phyloP scores from a whole-genome alignment of 2,329 filamentous ascomycete genomes.

The Shiraia sp. region DNA sequence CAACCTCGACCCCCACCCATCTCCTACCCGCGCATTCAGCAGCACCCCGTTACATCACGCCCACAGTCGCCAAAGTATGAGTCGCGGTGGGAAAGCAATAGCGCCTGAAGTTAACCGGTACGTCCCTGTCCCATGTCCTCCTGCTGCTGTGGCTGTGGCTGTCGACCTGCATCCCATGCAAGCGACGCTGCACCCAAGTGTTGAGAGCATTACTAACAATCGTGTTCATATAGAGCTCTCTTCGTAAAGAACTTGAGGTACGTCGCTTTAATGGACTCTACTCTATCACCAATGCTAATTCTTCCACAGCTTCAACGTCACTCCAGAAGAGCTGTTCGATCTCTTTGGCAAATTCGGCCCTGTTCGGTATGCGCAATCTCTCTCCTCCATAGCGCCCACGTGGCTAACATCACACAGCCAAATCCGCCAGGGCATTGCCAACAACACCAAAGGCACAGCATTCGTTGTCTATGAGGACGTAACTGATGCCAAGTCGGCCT shows the following conservation, averaged over 20 bases:
- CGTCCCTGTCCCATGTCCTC: constrained; percentile 50
- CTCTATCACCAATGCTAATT: constrained; percentile 15
- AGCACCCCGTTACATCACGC: constrained; percentile 23
- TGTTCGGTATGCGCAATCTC: constrained; percentile 71
- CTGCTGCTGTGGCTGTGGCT: too few species aligned
- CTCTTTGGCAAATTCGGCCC: constrained; percentile 97
- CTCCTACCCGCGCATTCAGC: constrained; percentile 19
- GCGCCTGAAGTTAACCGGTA: constrained; percentile 99
- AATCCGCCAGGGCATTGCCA: constrained; percentile 97
- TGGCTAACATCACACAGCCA: constrained; percentile 63
- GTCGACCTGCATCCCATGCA: not conserved
- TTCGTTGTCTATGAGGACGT: constrained; percentile 99
- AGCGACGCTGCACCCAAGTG: constrained; percentile 24
- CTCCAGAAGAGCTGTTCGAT: constrained; percentile 95
- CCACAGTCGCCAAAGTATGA: constrained; percentile 70
- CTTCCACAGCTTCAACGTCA: constrained; percentile 86
- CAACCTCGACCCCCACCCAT: constrained; percentile 9
- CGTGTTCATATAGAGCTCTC: constrained; percentile 72
- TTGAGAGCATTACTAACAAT: constrained; percentile 39
- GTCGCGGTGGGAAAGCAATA: constrained; percentile 86
- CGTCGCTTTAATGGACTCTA: constrained; percentile 2
- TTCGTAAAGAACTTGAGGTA: constrained; percentile 99
- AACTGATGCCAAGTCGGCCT: constrained; percentile 97
- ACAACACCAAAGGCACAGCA: constrained; percentile 96
- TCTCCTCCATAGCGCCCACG: constrained; percentile 10